Evolutionary conservation across 805 yeast species (phyloP), one percentile per base, ranked within the genome.

Genomic region (Peterozyma xylosa): DNA sequence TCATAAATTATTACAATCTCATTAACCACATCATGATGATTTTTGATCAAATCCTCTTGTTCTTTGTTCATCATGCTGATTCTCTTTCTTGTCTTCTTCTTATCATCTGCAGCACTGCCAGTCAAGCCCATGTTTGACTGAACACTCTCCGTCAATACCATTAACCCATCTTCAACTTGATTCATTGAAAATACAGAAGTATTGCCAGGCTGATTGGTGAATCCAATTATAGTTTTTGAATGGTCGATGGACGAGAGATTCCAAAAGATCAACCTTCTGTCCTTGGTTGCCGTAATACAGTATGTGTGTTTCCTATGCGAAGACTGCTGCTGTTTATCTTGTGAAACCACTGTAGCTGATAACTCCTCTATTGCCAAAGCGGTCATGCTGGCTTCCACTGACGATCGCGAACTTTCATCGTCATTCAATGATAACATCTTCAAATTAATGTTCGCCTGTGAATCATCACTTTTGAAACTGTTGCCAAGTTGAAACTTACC

Each of bases 401-500:
- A 46, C n/a, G 44, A 52, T 9, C 39, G 35, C 11, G 39, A 32
- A 55, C 56, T 16, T 55, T 45, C 7, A 53, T 45, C 32, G 60
- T 37, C 10, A 50, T 51, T 1, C 53, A 44, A 29, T 55, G 45
- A n/a, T 57, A 46, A 11, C 50, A 39, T 7, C 34, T 29, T 16
- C 30, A 21, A 7, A 53, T 53, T 9, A 41, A 30, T 3, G 11
- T 17, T 36, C 7, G 33, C 21, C 66, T 51, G 44, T 62, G 59
- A 37, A 21, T 37, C 30, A 9, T 16, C 11, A 16, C 17, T n/a
- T 14, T 29, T 30, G 14, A 32, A 15, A 32, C 15, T 15, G 18
- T 11, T 30, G 2, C 71, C 65, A 53, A 95, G 84, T 39, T 74
- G 77, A 15, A 76, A 65, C 18, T 72, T 69, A 9, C 86, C 79